Base-by-base conservation (phyloP, 441 rosid species). In the Erodium texanum region DNA sequence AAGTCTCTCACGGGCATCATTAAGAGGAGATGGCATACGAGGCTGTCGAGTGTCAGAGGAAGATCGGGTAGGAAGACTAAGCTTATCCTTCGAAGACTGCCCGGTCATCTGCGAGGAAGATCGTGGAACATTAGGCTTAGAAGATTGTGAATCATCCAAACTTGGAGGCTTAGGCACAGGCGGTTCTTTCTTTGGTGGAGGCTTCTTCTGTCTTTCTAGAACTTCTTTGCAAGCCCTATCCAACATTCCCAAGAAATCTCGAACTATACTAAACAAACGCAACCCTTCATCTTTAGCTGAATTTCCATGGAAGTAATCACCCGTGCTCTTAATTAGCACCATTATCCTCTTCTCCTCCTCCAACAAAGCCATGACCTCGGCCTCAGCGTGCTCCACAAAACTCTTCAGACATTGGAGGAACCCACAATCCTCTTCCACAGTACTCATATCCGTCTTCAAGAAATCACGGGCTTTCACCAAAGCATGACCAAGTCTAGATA, bases 261-360 rank as follows among this genome's bases (percentile, higher is more conserved):
- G 84, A 10, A 95, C 88, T 1, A 87, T 80, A 61, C 65, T 69
- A 79, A 95, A 95, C 78, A 95, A 76, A 32, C 94, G 92, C 68
- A 95, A 75, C 15, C 96, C 95, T 72, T 95, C 99, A 41, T 89
- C 95, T 77, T 86, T 95, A 34, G 90, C 93, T 0, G 94, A 79
- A 68, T 86, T 90, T 50, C 99, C 99, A 79, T 95, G 98, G 85
- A 94, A 94, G 73, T 94, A 94, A 77, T 92, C 97, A 7, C 90
- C 97, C 15, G 98, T 87, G 79, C 86, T 90, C 84, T 88, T 93
- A 80, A 92, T 96, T 78, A 92, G 68, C 64, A 85, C 83, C 85
- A 83, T 84, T 66, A 94, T 89, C 71, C 88, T 86, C 86, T 84
- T 88, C 73, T 94, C 98, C 79, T 92, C 97, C 65, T 73, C 85